Conservation (phyloP, 805 yeast species). For the Saccharomycopsis sp. region DNA sequence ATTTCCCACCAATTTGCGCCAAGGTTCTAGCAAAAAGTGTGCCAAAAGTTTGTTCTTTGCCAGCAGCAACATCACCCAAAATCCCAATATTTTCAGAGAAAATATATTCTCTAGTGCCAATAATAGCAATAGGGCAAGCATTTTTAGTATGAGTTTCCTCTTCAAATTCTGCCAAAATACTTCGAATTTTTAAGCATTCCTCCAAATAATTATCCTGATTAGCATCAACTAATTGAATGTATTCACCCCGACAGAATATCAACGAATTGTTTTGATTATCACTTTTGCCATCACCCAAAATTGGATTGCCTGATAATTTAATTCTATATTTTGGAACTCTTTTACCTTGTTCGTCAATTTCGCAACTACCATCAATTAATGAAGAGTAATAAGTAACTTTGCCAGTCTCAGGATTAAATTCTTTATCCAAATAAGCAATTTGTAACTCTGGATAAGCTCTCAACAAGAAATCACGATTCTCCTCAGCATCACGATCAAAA, state of each 20-base stretch:
- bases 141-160: conserved; percentile 26
- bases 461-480: conserved; percentile 49
- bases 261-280: conserved; percentile 78
- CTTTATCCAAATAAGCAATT: conserved; percentile 54
- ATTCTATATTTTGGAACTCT: conserved; percentile 58
- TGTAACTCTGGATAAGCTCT: conserved; percentile 65
- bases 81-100: conserved; percentile 79
- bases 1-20: conserved; percentile 75
- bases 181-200: conserved; percentile 73
- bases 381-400: conserved; percentile 43
- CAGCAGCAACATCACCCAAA: conserved; percentile 81
- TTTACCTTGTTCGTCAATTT: conserved; percentile 48
- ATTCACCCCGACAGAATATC: conserved; percentile 73
- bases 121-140: conserved; percentile 78
- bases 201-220: conserved; percentile 79
- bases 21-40: conserved; percentile 76
- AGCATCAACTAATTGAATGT: conserved; percentile 74
- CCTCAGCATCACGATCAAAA: conserved; percentile 50
- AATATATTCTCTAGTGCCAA: conserved; percentile 79
- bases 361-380: conserved; percentile 66
- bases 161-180: conserved; percentile 70
- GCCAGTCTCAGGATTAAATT: conserved; percentile 26
- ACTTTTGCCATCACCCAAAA: conserved; percentile 78
- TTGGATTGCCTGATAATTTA: conserved; percentile 70
- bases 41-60: conserved; percentile 84